Base-by-base conservation (phyloP, 768 basidiomycete species). In the Candolleomyces efflorescens region DNA sequence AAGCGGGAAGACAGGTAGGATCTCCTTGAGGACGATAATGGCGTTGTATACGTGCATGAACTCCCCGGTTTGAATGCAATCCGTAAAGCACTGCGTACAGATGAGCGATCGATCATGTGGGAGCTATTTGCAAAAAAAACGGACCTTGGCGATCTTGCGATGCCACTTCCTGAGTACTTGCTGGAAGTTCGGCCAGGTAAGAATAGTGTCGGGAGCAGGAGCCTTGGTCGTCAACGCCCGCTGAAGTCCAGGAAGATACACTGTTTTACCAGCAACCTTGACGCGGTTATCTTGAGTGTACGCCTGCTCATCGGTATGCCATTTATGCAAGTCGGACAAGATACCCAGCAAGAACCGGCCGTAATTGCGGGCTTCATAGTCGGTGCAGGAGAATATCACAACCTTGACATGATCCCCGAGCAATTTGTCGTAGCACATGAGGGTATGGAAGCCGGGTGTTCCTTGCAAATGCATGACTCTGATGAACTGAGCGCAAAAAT, bases 1-100 rank as follows among this genome's bases (percentile, higher is more conserved):
- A 10, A 90, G 67, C 24, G 96, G 96, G 73, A 97, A 97, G 51
- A 92, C 88, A 0, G 91, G 87, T 27, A 94, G 79, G 20, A 98
- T 84, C 69, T 97, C 92, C 66, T 94, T 92, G 61, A 97, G 78
- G 26, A 99, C 87, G 39, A 95, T 84, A 71, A 98, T 90, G n/a
- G 92, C 82, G 67, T 99, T 99, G 71, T 96, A 95, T 54, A 98
- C 91, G 65, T 94, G 94, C 90, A 98, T 96, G 69, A 95, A 98
- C 66, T 95, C 95, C 51, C 83, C 84, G 2, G 94, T 89, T 65
- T 87, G 82, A 60, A 98, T 87, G 67, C 90, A 94, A 32, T 85
- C 87, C 18, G 80, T 76, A 62, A 98, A 84, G 56, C 84, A 85
- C 94, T 94, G 23, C 26, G 10, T 58, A 38, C 60, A 38, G 52